These are phyloP conservation scores for Vitis riparia DNA, from an alignment of 164 flowering plant species.

Conservation along the genomic window DNA sequence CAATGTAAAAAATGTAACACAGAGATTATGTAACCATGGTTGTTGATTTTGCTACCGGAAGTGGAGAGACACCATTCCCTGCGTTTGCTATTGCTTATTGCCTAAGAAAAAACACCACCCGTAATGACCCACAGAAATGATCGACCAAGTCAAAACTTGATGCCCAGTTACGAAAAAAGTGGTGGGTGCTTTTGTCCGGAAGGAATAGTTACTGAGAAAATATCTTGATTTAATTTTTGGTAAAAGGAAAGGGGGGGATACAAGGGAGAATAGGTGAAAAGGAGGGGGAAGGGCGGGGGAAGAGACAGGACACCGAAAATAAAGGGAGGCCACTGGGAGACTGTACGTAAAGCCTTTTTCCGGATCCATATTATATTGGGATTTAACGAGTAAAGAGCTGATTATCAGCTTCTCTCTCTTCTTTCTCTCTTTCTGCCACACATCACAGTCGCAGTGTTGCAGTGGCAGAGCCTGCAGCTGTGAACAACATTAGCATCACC, in stretches of 20 bases:
- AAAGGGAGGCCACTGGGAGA: constrained; percentile 29
- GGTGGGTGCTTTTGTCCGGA: too few species aligned
- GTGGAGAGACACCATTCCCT: background rate
- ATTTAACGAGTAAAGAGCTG: constrained; percentile 9
- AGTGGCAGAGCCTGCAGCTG: constrained; percentile 21
- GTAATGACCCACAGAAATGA: background rate
- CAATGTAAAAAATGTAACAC: too few species aligned
- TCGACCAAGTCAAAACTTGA: constrained; percentile 14
- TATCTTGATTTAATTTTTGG: too few species aligned
- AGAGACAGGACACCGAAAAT: constrained; percentile 51
- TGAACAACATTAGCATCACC: constrained; percentile 1
- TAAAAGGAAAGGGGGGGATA: constrained; percentile 16
- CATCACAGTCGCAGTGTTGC: constrained; percentile 36
- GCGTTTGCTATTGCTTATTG: constrained; percentile 11
- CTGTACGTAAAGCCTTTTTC: constrained; percentile 7
- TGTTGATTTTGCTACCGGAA: background rate
- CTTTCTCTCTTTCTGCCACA: constrained; percentile 24
- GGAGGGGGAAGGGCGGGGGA: constrained; percentile 34
- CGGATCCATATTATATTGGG: constrained; percentile 1
- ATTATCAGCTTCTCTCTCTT: constrained; percentile 3
- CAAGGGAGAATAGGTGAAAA: constrained; percentile 25
- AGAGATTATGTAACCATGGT: too few species aligned
- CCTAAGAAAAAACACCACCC: constrained; percentile 11
- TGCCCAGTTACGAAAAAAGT: too few species aligned
- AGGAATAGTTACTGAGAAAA: too few species aligned